These are phyloP conservation scores for Spinellus fusiger DNA, from an alignment of 192 early-diverging fungal species.

Conservation along the genomic window DNA sequence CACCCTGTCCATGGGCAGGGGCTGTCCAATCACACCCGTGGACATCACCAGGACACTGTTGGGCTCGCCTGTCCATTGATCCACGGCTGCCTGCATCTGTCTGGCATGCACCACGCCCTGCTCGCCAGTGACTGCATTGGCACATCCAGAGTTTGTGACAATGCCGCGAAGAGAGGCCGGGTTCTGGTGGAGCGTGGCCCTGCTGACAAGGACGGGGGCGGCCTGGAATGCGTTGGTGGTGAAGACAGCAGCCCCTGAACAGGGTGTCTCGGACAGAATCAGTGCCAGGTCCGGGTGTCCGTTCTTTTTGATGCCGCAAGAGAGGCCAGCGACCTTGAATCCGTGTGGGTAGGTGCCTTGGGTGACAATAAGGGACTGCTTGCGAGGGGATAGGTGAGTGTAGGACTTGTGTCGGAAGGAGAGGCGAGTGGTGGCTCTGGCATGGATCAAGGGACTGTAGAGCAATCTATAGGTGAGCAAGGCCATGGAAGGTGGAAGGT, in stretches of 20 bases:
- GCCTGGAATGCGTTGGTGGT: constrained; percentile 91
- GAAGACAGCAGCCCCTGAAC: constrained; percentile 83
- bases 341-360: constrained; percentile 80
- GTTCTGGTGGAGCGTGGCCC: constrained; percentile 49
- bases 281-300: constrained; percentile 74
- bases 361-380: constrained; percentile 64
- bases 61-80: constrained; percentile 40
- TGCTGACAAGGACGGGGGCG: constrained; percentile 78
- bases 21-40: constrained; percentile 95
- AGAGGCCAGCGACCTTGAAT: constrained; percentile 71
- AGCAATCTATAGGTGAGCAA: no score
- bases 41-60: constrained; percentile 77
- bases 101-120: constrained; percentile 76
- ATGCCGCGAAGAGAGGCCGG: constrained; percentile 42
- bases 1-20: constrained; percentile 80
- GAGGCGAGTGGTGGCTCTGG: no score
- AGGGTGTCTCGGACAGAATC: constrained; percentile 64
- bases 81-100: constrained; percentile 56
- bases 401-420: no score
- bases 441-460: background rate
- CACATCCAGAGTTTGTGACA: constrained; percentile 87
- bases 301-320: constrained; percentile 73
- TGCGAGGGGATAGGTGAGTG: constrained; percentile 24
- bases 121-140: constrained; percentile 92
- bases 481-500: no score